Evolutionary conservation across 345 rosid species (phyloP), one percentile per base, ranked within the genome.

Genomic region (Populus pruinosa): DNA sequence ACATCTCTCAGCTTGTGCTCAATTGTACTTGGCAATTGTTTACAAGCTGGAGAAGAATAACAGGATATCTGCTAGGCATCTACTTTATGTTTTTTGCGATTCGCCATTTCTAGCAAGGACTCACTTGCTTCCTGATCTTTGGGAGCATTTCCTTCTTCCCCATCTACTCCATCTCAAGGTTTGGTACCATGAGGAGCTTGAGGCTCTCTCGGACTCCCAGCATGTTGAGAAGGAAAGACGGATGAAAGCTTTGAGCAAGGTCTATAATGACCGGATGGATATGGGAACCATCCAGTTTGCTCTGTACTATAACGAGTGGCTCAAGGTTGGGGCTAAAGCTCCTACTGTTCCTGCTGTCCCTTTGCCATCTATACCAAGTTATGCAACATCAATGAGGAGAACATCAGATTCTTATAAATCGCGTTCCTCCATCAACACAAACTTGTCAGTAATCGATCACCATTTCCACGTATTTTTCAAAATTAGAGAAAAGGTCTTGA

Each of bases 111-210:
- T 89, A 21, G 90, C 89, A 0, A 81, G 95, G 71, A 84, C 90
- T 18, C 89, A 85, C 63, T 76, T 91, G 86, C 87, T 91, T 81
- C 88, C 90, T 29, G 91, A 91, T 84, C 81, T 91, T 13, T 89
- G 95, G 95, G 90, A 89, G 61, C 89, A 89, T 81, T 82, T 89
- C 59, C 87, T 89, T 53, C 90, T 89, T 62, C 95, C 95, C 3
- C 95, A 89, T 71, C 89, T 91, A 59, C 92, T 88, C 55, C 95
- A 91, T 69, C 85, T 91, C 5, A 87, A 86, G 82, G 85, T 91
- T 62, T 91, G 95, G 95, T 82, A 83, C 81, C 87, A 76, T 13
- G 70, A 82, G 38, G 91, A 91, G 56, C 82, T 86, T 10, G 88
- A 91, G 59, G 39, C 39, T 31, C 66, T 88, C 7, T 83, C 87